A percentile compares a stretch with the other conserved stretches of the same genome.
These are phyloP conservation scores for Tulasnella sp. DNA, from an alignment of 768 basidiomycete genomes.

Conservation along the genomic window DNA sequence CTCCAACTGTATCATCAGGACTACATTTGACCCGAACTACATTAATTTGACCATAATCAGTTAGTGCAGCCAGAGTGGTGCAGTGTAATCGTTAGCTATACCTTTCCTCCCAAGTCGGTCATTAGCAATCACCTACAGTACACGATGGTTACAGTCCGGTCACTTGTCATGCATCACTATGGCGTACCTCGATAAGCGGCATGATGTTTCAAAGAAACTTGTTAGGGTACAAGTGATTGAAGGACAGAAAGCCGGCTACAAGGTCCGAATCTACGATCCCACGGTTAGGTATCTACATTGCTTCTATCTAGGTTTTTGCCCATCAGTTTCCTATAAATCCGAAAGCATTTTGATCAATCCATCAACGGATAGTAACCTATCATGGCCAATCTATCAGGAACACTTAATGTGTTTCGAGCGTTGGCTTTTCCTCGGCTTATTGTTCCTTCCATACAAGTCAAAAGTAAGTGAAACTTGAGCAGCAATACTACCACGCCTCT, in stretches of 20 bases:
- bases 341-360: too few species aligned
- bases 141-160: too few species aligned
- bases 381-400: constrained; percentile 8
- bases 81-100: constrained; percentile 24
- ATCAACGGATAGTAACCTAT: too few species aligned
- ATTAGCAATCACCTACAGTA: constrained; percentile 74
- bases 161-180: background rate
- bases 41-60: background rate
- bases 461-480: constrained; percentile 36
- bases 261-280: background rate
- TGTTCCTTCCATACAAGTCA: constrained; percentile 49
- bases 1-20: constrained; percentile 91
- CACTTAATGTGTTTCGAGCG: constrained; percentile 8
- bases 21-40: constrained; percentile 91
- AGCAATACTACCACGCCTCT: background rate
- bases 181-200: constrained; percentile 43
- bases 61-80: constrained; percentile 5
- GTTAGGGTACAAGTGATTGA: too few species aligned
- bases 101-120: constrained; percentile 93
- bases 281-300: background rate
- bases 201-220: too few species aligned
- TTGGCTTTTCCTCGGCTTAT: constrained; percentile 52
- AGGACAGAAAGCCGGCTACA: background rate
- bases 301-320: too few species aligned
- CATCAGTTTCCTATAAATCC: too few species aligned